Percentiles rank a stretch among this genome's conserved stretches.
These are phyloP conservation scores for Ogataea paraovalis DNA, from an alignment of 805 yeast species.

Conservation along the genomic window DNA sequence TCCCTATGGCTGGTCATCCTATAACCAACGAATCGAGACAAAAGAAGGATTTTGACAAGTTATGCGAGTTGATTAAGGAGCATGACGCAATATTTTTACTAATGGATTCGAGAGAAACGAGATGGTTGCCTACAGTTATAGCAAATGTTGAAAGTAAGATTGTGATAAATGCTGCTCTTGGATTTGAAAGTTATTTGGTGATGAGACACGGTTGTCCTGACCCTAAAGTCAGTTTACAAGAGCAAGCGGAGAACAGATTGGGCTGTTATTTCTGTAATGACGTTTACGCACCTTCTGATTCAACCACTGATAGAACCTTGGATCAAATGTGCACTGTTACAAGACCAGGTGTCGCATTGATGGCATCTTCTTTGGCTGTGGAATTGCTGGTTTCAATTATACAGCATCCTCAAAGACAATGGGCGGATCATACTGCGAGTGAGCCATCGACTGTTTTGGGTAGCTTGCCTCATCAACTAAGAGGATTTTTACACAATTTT, in stretches of 20 bases:
- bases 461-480: constrained; percentile 78
- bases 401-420: constrained; percentile 56
- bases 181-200: constrained; percentile 89
- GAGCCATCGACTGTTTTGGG: constrained; percentile 50
- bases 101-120: constrained; percentile 92
- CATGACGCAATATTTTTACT: constrained; percentile 79
- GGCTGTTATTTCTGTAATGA: constrained; percentile 98
- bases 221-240: constrained; percentile 20
- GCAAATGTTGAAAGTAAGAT: constrained; percentile 63
- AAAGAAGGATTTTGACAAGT: constrained; percentile 44
- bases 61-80: constrained; percentile 49
- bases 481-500: constrained; percentile 77
- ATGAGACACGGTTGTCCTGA: constrained; percentile 79
- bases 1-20: constrained; percentile 97
- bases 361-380: constrained; percentile 84
- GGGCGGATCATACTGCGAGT: constrained; percentile 32
- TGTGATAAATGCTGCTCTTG: constrained; percentile 90
- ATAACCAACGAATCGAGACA: constrained; percentile 53
- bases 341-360: constrained; percentile 88
- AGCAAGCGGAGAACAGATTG: constrained; percentile 37
- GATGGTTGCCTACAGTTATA: constrained; percentile 95
- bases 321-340: constrained; percentile 99
- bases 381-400: constrained; percentile 72
- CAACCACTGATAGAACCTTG: constrained; percentile 78
- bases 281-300: constrained; percentile 89